Conservation (phyloP, 2,329 filamentous ascomycete species). For the Dothistroma pini region DNA sequence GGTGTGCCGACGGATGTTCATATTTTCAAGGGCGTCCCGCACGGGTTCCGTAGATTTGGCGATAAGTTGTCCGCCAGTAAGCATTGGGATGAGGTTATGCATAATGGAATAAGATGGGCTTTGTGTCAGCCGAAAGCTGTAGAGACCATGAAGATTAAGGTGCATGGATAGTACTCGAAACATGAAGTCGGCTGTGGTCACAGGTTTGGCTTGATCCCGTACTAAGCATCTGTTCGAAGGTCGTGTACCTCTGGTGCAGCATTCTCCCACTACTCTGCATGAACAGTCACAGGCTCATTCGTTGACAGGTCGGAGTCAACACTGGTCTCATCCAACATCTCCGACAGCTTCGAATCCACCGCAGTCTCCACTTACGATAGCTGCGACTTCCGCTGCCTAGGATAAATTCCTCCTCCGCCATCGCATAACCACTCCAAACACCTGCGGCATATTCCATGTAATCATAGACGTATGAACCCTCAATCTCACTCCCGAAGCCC, state of each 20-base stretch:
- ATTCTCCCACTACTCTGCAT: neutral
- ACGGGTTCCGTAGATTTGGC: conserved; percentile 50
- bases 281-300: neutral
- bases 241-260: neutral
- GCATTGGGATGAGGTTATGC: conserved; percentile 44
- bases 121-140: conserved; percentile 14
- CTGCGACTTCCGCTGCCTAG: conserved; percentile 27
- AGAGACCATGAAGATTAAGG: conserved; percentile 10
- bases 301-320: neutral
- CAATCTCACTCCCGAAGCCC: too few species aligned
- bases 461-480: too few species aligned
- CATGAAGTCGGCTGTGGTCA: neutral
- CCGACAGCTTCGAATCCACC: neutral
- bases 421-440: too few species aligned
- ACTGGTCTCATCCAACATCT: neutral
- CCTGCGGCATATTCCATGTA: too few species aligned
- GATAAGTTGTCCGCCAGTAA: conserved; percentile 39
- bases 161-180: conserved; percentile 3
- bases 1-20: conserved; percentile 49
- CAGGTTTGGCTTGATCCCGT: neutral
- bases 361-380: neutral
- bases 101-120: conserved; percentile 45
- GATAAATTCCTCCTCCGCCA: too few species aligned
- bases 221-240: neutral
- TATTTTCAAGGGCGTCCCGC: conserved; percentile 53